phyloP scores from a whole-genome alignment of 2,329 filamentous ascomycete genomes.

The Botrytis medusae region DNA sequence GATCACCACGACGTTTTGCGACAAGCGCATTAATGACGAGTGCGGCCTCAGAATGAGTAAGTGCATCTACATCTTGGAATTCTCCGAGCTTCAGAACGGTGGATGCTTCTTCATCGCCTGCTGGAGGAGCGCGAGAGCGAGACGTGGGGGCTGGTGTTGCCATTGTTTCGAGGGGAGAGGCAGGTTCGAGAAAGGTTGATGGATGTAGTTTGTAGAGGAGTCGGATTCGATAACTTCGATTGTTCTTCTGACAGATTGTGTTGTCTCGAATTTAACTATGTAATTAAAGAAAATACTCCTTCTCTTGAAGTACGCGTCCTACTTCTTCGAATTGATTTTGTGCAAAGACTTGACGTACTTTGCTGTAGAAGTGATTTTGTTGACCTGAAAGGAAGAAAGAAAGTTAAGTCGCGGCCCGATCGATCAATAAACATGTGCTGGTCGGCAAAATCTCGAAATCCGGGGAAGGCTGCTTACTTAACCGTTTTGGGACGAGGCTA shows the following conservation, averaged over 20 bases:
- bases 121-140: constrained; percentile 65
- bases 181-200: background rate
- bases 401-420: background rate
- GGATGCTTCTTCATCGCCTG: constrained; percentile 85
- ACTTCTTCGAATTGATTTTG: background rate
- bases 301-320: background rate
- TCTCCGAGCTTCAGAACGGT: constrained; percentile 83
- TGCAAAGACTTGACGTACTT: background rate
- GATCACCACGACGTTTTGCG: constrained; percentile 73
- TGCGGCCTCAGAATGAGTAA: constrained; percentile 89
- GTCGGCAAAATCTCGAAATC: constrained; percentile 19
- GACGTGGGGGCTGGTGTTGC: constrained; percentile 46
- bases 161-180: background rate
- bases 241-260: background rate
- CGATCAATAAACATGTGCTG: constrained; percentile 13
- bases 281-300: background rate
- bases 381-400: constrained; percentile 15
- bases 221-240: background rate
- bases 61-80: constrained; percentile 85
- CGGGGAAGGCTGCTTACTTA: constrained; percentile 11
- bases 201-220: background rate
- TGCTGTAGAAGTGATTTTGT: background rate
- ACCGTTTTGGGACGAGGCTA: constrained; percentile 11
- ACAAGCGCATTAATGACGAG: constrained; percentile 90
- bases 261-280: background rate